Base-by-base conservation (phyloP, 495 filamentous ascomycete genomes). In the Darksidea phi region DNA sequence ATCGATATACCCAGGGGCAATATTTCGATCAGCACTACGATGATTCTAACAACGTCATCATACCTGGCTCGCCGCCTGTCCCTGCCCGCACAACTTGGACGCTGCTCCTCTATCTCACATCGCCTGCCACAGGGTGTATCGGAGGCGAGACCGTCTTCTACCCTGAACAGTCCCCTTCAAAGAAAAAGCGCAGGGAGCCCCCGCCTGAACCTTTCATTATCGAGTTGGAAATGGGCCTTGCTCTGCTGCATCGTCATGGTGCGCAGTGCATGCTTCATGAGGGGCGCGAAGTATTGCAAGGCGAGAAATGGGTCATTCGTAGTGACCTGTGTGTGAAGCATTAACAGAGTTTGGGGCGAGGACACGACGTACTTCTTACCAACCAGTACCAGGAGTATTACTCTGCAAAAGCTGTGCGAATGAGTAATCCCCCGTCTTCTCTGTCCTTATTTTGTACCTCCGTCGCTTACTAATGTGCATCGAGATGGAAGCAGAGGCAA, bases 101-200 rank as follows among this genome's bases (percentile, higher is more conserved):
- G 0, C 80, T 96, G 6, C 80, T 96, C 0, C 83, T 96, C 50
- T 97, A 97, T 66, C 81, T 97, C 32, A 91, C 88, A 0, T 85
- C 85, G 2, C 77, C 80, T 2, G 71, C 75, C 2, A 86, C 86
- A 0, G 87, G 86, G 8, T 87, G 90, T 61, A 64, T 77, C 10
- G 93, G 93, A 23, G 93, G 92, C 41, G 90, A 96, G 68, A 97
- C 92, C 0, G 87, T 94, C 42, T 97, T 97, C 73, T 94, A 96
- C 69, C 90, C 90, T 0, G 82, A 89, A 51, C 78, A 80, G 10
- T 85, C 79, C 58, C 68, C 79, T 65, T 47, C 63, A 36, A 75
- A 74, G 65, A 67, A 69, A 26, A 73, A 75, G 37, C 71, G 75
- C 8, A 77, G 80, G 17, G 80, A 84, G 52, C 80, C 81, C 26